Evolutionary conservation across 805 yeast genomes (phyloP), one percentile per base, ranked within the genome.

Genomic region (Saccharomycopsis selenospora): DNA sequence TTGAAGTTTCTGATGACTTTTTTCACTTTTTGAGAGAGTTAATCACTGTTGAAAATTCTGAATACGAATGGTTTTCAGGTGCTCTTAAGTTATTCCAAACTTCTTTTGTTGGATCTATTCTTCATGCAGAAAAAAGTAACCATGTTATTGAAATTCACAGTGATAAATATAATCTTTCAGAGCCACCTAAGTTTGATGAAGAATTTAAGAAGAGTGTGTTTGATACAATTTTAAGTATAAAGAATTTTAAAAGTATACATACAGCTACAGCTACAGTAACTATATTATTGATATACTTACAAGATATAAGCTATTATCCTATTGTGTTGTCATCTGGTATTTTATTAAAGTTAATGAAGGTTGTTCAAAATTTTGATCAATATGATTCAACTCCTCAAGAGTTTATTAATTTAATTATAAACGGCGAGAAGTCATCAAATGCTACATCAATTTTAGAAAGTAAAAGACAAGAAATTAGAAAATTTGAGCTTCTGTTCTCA

Each of bases 221-320:
- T 13, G 11, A 14, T 13, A 41, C 18, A 27, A 13, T 41, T 8
- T 25, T 41, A 11, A 27, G 26, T 8, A 59, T 76, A 3, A 64
- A 67, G 1, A 66, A 63, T 0, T 58, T 80, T 3, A 60, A 69
- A 2, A 67, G 68, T 29, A 67, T 71, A 14, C 67, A 70, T 24
- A 64, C 77, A 5, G 84, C 85, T 0, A 55, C 73, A 2, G 72
- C 80, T 0, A 61, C 80, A 2, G 71, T 80, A n/a, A 69, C 82
- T 27, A 61, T 82, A 1, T 58, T 83, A 48, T 69, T 80, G 1
- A 61, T 82, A 7, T 77, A 70, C 57, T 70, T 86, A 14, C 68
- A 71, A 23, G 67, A 73, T 10, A 71, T 71, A 11, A 59, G 55
- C 0, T 63, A 58, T 45, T 72, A 77, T 4, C 52, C 56, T 1